Base-by-base conservation (phyloP, 768 basidiomycete genomes). In the Sporobolomyces roseus region DNA sequence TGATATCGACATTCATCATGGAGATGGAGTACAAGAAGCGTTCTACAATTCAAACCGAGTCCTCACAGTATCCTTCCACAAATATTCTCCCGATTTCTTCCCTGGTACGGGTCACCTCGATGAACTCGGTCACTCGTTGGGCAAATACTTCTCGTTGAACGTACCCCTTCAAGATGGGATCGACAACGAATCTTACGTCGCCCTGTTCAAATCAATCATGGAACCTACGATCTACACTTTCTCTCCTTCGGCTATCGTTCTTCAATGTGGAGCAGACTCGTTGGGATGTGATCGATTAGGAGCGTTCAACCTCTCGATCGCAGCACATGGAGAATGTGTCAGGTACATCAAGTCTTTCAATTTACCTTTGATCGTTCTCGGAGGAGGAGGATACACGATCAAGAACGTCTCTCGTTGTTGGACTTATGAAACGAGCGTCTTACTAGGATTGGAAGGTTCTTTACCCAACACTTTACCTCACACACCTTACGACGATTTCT, bases 1-100 rank as follows among this genome's bases (percentile, higher is more conserved):
- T 74, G 94, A 99, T 80, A 99, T 99, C 72, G 94, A 99, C 77
- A 97, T 98, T 63, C 94, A 99, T 78, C 94, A 99, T 74, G 94
- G 94, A 12, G 94, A 99, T 75, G 94, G 94, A 29, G 96, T 99
- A 0, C 76, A 99, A 77, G 88, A 94, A 68, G 96, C 94, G 0
- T 98, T 99, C 79, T 99, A 94, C 79, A 88, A 94, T 74, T 89
- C 91, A 45, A 93, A 99, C 75, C 87, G 94, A n/a, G 94, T 99
- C 71, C 88, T 97, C 85, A 98, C 94, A 0, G 91, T 97, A 19
- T 97, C 94, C 1, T 99, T 99, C 80, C 94, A 99, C 82, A 98
- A 98, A 80, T 99, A 96, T 81, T 93, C 90, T 1, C 58, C 63
- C 63, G 91, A 94, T 76, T 99, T 99, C 83, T 99, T 99, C 79